Base-by-base conservation (phyloP, 2,329 filamentous ascomycete species). In the Cladosporium sp. region DNA sequence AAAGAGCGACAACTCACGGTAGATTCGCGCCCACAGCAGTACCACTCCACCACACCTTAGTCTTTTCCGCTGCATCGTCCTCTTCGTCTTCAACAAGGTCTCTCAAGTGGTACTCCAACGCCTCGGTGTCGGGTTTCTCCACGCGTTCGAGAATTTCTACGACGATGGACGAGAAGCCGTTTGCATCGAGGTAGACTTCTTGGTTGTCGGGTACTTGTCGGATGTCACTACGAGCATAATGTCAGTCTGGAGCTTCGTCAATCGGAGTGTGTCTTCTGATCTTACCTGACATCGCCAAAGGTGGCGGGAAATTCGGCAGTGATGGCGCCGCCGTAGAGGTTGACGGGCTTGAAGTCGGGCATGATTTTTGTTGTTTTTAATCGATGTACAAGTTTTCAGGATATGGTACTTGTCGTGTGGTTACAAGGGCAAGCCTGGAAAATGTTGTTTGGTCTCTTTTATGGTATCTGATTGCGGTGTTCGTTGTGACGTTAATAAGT, bases 81-180 rank as follows among this genome's bases (percentile, higher is more conserved):
- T 63, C 22, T 46, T 64, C 66, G 46, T 61, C 57, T 5, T 62
- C 59, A 32, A 76, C 68, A 16, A 79, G 67, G 55, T 80, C 77
- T 3, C 66, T 59, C 45, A 80, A 71, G 60, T 80, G 77, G 58
- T 71, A 73, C 57, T 75, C 70, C 54, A 75, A 59, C 14, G 89
- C 89, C 42, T 79, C 80, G 52, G 86, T 85, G 62, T 91, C 83
- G 34, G 80, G 80, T 63, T 83, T 79, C 71, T 80, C 80, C 18
- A 95, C 85, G 52, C 87, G 86, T 74, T 96, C 86, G 51, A 87
- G 86, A 64, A 97, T 89, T 64, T 97, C 92, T 70, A 96, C 80
- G 62, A 95, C 91, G 68, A 95, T 84, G 71, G 82, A 90, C 3
- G 88, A 89, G 69, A 91, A 91, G 46, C 89, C 90, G 57, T 86